A percentile compares a stretch with the other conserved stretches of the same genome.
These are phyloP conservation scores for Ophiostoma australiae DNA, from an alignment of 2,329 filamentous ascomycete genomes.

Conservation along the genomic window DNA sequence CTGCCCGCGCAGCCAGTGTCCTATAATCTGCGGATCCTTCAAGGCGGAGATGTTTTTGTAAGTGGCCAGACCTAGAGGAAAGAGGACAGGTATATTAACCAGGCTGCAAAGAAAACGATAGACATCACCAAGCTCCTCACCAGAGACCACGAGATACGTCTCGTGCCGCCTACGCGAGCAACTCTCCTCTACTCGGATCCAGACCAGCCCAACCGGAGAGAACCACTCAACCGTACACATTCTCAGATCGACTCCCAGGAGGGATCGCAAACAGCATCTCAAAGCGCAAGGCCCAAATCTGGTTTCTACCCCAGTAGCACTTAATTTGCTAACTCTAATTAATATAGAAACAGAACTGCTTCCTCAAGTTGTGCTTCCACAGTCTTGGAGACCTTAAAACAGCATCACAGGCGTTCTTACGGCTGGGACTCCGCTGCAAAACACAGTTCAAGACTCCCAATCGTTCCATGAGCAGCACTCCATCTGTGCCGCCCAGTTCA, in stretches of 20 bases:
- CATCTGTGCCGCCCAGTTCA: not conserved
- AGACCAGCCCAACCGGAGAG: not conserved
- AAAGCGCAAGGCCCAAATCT: not conserved
- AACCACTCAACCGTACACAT: not conserved
- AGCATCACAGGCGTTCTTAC: conserved; percentile 25
- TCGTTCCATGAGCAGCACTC: conserved; percentile 13
- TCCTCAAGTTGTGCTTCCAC: conserved; percentile 27
- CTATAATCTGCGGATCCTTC: not conserved
- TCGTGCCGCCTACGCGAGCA: conserved; percentile 26
- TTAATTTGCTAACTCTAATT: not conserved
- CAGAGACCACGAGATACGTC: conserved; percentile 24
- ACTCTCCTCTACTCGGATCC: conserved; percentile 23
- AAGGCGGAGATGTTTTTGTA: conserved; percentile 17
- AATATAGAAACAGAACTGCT: conserved; percentile 19
- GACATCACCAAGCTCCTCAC: conserved; percentile 17
- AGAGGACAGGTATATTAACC: not conserved
- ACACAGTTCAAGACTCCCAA: conserved; percentile 20
- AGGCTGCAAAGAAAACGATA: conserved; percentile 16
- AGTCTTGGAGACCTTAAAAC: conserved; percentile 27
- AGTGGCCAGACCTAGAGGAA: not conserved
- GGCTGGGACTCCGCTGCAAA: conserved; percentile 26
- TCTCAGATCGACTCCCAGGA: conserved; percentile 1
- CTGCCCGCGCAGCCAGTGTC: not conserved
- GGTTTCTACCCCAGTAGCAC: not conserved
- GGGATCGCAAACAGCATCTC: conserved; percentile 15